A percentile compares a stretch with the other conserved stretches of the same genome.
phyloP scores from a whole-genome alignment of 495 filamentous ascomycete species.

The Penicillium bovifimosum region DNA sequence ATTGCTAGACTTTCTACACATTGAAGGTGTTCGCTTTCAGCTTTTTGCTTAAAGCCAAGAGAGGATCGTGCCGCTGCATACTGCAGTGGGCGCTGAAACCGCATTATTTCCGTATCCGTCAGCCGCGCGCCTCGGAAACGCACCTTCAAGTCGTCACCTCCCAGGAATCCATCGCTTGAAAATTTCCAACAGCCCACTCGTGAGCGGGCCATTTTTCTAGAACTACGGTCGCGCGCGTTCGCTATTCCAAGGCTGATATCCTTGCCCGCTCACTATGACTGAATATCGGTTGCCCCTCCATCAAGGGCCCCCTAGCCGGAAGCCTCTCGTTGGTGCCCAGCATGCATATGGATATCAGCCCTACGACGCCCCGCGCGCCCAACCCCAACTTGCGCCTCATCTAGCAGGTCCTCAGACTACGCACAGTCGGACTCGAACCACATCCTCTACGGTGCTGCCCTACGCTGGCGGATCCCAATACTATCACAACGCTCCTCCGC shows the following conservation, averaged over 20 bases:
- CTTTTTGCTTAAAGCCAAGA: constrained; percentile 2
- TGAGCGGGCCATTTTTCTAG: not conserved
- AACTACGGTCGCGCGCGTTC: not conserved
- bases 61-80: constrained; percentile 7
- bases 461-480: constrained; percentile 29
- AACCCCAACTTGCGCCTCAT: constrained; percentile 29
- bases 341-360: constrained; percentile 30
- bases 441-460: constrained; percentile 55
- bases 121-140: constrained; percentile 21
- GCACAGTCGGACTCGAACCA: constrained; percentile 53
- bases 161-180: not conserved
- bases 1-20: not conserved
- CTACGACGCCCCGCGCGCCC: constrained; percentile 28
- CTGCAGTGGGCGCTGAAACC: constrained; percentile 20
- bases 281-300: constrained; percentile 41
- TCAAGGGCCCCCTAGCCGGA: constrained; percentile 32
- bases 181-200: not conserved
- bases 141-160: constrained; percentile 1
- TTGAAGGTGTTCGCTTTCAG: constrained; percentile 1
- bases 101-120: constrained; percentile 18
- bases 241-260: constrained; percentile 27
- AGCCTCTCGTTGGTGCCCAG: constrained; percentile 27
- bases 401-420: constrained; percentile 26
- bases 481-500: constrained; percentile 23
- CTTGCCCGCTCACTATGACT: constrained; percentile 37